Conservation (phyloP, 352 stramenopile species). For the Aphanomyces cochlioides region DNA sequence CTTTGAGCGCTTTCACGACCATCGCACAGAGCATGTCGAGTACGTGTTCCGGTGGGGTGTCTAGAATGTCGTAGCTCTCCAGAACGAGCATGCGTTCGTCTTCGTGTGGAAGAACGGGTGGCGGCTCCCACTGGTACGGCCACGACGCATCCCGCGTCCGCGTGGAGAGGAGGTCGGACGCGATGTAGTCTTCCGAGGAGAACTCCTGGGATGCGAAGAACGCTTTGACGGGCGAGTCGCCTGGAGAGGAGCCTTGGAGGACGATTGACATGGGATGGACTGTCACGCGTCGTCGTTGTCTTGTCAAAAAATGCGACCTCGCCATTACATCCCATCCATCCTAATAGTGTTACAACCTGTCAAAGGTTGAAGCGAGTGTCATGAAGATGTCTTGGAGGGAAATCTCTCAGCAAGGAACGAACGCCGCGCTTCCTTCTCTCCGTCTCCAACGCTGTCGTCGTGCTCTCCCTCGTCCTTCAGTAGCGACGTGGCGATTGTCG, state of each 20-base stretch:
- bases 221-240: constrained; percentile 8
- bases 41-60: constrained; percentile 14
- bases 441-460: too few species aligned
- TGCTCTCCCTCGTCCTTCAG: too few species aligned
- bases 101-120: constrained; percentile 16
- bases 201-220: constrained; percentile 22
- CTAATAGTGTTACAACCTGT: too few species aligned
- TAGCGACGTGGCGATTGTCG: too few species aligned
- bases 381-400: too few species aligned
- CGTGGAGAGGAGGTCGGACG: background rate
- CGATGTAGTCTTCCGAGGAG: background rate
- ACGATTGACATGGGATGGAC: background rate
- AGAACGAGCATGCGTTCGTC: constrained; percentile 15
- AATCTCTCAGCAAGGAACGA: too few species aligned
- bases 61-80: constrained; percentile 26
- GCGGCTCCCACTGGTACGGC: constrained; percentile 17
- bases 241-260: too few species aligned
- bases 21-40: constrained; percentile 27
- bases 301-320: too few species aligned
- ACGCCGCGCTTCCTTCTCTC: too few species aligned
- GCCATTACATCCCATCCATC: too few species aligned
- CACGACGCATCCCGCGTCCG: background rate
- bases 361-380: too few species aligned
- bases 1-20: constrained; percentile 16
- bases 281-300: background rate